Conservation (phyloP, 2,329 filamentous ascomycete species). For the Colletotrichum chlorophyti region DNA sequence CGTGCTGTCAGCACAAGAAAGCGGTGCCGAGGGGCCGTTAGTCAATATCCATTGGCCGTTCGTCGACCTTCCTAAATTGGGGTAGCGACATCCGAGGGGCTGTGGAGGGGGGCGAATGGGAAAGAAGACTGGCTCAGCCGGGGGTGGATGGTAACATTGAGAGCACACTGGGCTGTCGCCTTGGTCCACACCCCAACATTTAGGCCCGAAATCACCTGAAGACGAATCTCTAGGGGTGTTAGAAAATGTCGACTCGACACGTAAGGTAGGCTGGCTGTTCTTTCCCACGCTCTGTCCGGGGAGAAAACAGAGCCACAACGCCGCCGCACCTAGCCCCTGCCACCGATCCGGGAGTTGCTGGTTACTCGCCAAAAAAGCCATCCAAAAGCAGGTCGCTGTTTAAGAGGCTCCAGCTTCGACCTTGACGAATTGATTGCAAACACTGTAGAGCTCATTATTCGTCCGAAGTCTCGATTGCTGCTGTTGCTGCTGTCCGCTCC, state of each 20-base stretch:
- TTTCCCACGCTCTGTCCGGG: slow-evolving; percentile 3
- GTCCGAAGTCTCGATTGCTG: not conserved
- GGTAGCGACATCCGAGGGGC: slow-evolving; percentile 28
- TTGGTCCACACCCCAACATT: slow-evolving; percentile 10
- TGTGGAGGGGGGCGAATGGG: slow-evolving; percentile 23
- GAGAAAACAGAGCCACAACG: slow-evolving; percentile 11
- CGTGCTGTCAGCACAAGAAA: slow-evolving; percentile 27
- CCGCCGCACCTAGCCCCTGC: slow-evolving; percentile 8
- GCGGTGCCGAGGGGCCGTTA: slow-evolving; percentile 6
- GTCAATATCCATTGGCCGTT: slow-evolving; percentile 24
- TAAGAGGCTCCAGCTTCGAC: no score
- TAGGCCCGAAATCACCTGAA: not conserved
- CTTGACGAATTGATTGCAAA: slow-evolving; percentile 9
- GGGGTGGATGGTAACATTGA: slow-evolving; percentile 19
- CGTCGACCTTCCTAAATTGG: slow-evolving; percentile 28
- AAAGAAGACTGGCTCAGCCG: slow-evolving; percentile 26
- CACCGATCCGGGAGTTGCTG: slow-evolving; percentile 20
- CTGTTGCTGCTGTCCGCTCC: not conserved
- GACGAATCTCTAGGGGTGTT: slow-evolving; percentile 1
- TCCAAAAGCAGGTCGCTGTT: not conserved
- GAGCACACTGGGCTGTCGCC: not conserved
- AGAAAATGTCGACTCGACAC: no score
- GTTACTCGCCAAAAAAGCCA: not conserved
- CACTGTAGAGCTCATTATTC: not conserved
- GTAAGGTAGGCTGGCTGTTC: no score